Evolutionary conservation across 2,329 filamentous ascomycete genomes (phyloP).

Genomic region (Monilinia fructicola): DNA sequence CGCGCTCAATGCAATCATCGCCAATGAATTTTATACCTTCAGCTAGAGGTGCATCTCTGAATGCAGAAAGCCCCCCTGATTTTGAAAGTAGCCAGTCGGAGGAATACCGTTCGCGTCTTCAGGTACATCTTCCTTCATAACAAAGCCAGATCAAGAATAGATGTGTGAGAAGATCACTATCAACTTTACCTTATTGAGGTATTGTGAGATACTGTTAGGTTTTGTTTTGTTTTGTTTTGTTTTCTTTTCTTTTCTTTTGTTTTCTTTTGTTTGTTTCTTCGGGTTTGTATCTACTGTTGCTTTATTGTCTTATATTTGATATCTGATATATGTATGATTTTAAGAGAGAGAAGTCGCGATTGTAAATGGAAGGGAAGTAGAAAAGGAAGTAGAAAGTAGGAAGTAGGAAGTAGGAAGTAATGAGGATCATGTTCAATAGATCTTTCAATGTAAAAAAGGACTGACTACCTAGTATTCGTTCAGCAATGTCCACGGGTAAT

Average conservation of each 20-base stretch:
- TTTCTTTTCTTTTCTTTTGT: too few species aligned
- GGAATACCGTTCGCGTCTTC: constrained; percentile 32
- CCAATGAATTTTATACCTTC: constrained; percentile 29
- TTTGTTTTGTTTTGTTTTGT: constrained; percentile 36
- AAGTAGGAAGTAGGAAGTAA: too few species aligned
- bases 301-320: background rate
- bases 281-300: background rate
- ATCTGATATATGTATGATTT: background rate
- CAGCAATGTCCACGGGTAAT: too few species aligned
- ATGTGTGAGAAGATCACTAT: constrained; percentile 31
- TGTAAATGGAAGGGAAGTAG: constrained; percentile 10
- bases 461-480: too few species aligned
- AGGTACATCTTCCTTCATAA: constrained; percentile 30
- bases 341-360: constrained; percentile 15
- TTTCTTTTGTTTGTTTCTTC: too few species aligned
- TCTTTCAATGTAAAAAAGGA: constrained; percentile 12
- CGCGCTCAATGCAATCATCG: constrained; percentile 34
- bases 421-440: constrained; percentile 29
- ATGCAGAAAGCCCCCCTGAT: constrained; percentile 23
- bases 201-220: too few species aligned
- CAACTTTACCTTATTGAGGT: constrained; percentile 30
- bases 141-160: constrained; percentile 30
- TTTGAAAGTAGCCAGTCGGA: constrained; percentile 32
- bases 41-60: background rate
- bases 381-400: too few species aligned